Evolutionary conservation across 148 eudicot genomes (phyloP), one percentile per base, ranked within the genome.

Genomic region (Nepenthes mirabilis): DNA sequence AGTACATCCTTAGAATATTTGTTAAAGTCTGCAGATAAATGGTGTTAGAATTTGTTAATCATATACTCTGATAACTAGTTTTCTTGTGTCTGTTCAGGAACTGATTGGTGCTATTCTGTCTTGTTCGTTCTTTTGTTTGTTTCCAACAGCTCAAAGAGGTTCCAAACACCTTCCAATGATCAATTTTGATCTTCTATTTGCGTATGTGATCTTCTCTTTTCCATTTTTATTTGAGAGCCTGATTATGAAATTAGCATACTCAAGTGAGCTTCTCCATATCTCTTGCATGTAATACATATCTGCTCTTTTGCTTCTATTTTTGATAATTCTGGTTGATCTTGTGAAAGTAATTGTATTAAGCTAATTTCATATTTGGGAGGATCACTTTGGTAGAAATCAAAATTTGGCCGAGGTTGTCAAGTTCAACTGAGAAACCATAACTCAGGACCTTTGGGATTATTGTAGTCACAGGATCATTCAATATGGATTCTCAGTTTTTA

Each of bases 131-230:
- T 84, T 93, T 74, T 93, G 96, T 77, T 80, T 93, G 80, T 93
- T 84, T 76, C 99, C 96, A 57, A 65, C 60, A 34, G 69, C 71
- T 58, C 57, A 65, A 64, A 82, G 99, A 84, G 83, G 77, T 76
- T 79, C 83, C 75, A 80, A 82, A 61, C 80, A 72, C 84, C 91
- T 93, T 61, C 99, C 85, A 70, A 36, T 55, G 43, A 80, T 89
- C 95, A 93, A 93, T 83, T 93, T 89, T 76, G 96, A 89, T 83
- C 37, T 68, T 61, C 78, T 93, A 72, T 93, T 88, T 86, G 80
- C 80, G 97, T 93, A 88, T 77, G 91, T 80, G 50, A 52, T 70
- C 67, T 40, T 14, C 64, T n/a, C 35, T 37, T 37, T 63, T 50
- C 59, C 8, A n/a, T 40, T 40, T 8, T 40, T 40, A 8, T 40